A percentile compares a stretch with the other conserved stretches of the same genome.
Evolutionary conservation across 148 eudicot species (phyloP).

Genomic region (Chenopodium quinoa): DNA sequence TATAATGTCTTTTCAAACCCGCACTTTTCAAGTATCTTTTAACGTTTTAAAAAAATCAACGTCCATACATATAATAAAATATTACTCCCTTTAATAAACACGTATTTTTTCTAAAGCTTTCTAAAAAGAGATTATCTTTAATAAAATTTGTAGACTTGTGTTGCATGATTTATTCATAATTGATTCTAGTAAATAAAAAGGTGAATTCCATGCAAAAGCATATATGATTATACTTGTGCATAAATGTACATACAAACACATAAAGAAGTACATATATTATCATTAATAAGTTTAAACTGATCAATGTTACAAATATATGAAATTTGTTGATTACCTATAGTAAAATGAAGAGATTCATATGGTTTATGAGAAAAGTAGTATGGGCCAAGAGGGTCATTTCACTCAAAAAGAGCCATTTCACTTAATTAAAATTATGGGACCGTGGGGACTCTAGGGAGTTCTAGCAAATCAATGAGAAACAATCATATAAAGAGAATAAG

Average conservation of each 20-base stretch:
- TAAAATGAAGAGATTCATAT: no score
- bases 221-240: no score
- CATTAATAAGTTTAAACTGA: neutral
- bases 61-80: no score
- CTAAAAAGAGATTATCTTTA: no score
- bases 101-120: no score
- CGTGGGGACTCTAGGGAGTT: neutral
- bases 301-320: neutral
- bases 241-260: no score
- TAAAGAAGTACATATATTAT: neutral
- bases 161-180: neutral
- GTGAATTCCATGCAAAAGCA: neutral
- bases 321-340: no score
- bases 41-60: no score
- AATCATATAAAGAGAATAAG: neutral
- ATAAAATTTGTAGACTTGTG: neutral
- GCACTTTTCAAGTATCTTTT: no score
- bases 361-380: neutral
- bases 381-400: neutral
- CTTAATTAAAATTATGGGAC: neutral
- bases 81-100: no score
- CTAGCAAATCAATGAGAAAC: constrained; percentile 5
- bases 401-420: neutral
- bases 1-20: neutral
- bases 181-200: neutral